Base-by-base conservation (phyloP, 768 basidiomycete species). In the Pleurotus djamor region DNA sequence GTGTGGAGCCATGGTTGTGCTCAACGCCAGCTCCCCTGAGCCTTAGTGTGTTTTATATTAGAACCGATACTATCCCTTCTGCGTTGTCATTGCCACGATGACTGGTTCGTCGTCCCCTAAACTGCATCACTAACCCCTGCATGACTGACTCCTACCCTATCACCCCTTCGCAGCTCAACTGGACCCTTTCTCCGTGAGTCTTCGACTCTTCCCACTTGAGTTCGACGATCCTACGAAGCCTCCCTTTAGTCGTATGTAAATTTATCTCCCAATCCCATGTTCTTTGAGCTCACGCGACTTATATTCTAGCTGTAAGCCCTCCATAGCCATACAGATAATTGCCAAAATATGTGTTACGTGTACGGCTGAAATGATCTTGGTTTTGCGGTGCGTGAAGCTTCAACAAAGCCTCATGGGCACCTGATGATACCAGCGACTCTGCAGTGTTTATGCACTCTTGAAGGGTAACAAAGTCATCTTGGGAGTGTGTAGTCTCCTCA, bases 311-410 rank as follows among this genome's bases (percentile, higher is more conserved):
- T 62, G 61, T 38, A 45, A 41, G 21, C 61, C 52, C 21, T 62
- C 52, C 41, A 52, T 38, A 5, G 59, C 59, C 43, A 58, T 62
- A 45, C 58, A 62, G 49, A 58, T 52, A 33, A 10, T 62, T 4
- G 58, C 59, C 36, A 62, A 58, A 12, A 44, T 62, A 35, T 32
- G 59, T 28, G 51, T 62, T 33, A 58, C 58, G 8, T 55, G 51
- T 35, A 59, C 58, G 14, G 58, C 61, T 4, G 61, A 62, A 35
- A 28, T 28, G 21, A 28, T 28, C 37, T 38, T 13, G 38, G 59
- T 35, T 48, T 62, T 28, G 33, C 52, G 1, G 14, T 62, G 2
- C 58, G 61, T 57, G 54, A 55, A 12, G 61, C 51, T 47, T 7
- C 45, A n/a, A 10, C 4, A 45, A 9, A 41, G 38, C 4, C 10